Percentiles rank a stretch among this genome's conserved stretches.
These are phyloP conservation scores for Colletotrichum sp. DNA, from an alignment of 2,329 filamentous ascomycete genomes.

Conservation along the genomic window DNA sequence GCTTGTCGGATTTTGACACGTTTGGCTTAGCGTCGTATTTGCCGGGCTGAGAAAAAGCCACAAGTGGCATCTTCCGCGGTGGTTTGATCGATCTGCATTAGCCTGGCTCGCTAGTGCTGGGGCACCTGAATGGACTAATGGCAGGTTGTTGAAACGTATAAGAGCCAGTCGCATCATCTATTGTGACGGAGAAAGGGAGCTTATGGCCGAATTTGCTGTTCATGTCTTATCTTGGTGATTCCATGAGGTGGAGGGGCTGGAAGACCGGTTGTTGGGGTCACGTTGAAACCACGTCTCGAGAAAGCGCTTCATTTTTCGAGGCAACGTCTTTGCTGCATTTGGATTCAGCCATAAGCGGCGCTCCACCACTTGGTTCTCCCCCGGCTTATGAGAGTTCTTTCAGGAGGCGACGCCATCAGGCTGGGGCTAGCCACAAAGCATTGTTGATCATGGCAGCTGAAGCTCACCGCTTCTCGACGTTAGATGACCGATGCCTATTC, in stretches of 20 bases:
- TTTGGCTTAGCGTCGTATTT: constrained; percentile 8
- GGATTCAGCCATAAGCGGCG: not conserved
- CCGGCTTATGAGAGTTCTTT: not conserved
- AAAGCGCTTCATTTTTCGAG: not conserved
- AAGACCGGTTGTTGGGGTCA: not conserved
- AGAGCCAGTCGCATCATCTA: not conserved
- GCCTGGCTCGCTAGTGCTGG: constrained; percentile 5
- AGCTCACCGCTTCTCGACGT: not conserved
- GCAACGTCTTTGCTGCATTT: not conserved
- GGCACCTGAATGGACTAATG: not conserved
- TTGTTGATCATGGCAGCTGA: not conserved
- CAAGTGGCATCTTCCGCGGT: constrained; percentile 10
- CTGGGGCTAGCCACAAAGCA: not conserved
- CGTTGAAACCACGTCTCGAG: not conserved
- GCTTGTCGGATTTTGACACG: constrained; percentile 11
- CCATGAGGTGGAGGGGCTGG: not conserved
- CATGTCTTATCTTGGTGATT: not conserved
- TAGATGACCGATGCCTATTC: not conserved
- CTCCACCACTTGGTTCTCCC: not conserved
- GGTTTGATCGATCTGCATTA: constrained; percentile 15
- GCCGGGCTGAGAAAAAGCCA: constrained; percentile 8
- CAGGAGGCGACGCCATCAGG: not conserved
- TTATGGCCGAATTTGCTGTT: not conserved
- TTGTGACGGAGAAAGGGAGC: not conserved
- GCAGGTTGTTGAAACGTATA: not conserved